Conservation (phyloP, 2,329 filamentous ascomycete species). For the Gremmenia infestans region DNA sequence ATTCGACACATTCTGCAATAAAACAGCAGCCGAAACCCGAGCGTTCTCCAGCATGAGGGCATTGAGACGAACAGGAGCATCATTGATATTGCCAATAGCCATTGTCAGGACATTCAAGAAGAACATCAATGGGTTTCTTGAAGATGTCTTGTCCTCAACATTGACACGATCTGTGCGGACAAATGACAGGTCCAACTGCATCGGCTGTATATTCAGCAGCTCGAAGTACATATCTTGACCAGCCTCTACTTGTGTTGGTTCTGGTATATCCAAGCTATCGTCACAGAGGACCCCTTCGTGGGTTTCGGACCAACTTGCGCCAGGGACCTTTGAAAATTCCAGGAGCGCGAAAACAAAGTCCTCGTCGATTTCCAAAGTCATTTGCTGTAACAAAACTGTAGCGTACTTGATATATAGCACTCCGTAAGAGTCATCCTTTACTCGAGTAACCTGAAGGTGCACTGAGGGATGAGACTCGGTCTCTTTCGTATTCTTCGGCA, state of each 20-base stretch:
- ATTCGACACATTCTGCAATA: constrained; percentile 81
- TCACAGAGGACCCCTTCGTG: constrained; percentile 83
- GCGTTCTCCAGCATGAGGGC: constrained; percentile 94
- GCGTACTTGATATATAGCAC: constrained; percentile 99
- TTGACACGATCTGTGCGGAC: constrained; percentile 96
- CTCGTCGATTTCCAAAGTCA: constrained; percentile 96
- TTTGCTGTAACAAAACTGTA: constrained; percentile 87
- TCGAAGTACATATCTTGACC: constrained; percentile 98
- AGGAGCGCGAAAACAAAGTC: constrained; percentile 96
- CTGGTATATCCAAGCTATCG: constrained; percentile 83
- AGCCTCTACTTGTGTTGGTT: constrained; percentile 76
- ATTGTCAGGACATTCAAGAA: constrained; percentile 98
- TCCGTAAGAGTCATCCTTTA: constrained; percentile 97
- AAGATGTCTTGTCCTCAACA: constrained; percentile 87
- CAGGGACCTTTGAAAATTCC: constrained; percentile 90
- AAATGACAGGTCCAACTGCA: constrained; percentile 96
- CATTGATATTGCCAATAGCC: constrained; percentile 98
- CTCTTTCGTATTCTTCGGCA: constrained; percentile 90
- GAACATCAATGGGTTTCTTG: constrained; percentile 94
- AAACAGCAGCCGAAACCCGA: constrained; percentile 76
- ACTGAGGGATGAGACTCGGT: constrained; percentile 95
- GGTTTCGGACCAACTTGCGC: constrained; percentile 75
- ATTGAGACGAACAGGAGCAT: constrained; percentile 90
- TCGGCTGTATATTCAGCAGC: constrained; percentile 91
- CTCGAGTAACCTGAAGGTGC: constrained; percentile 83